A percentile compares a stretch with the other conserved stretches of the same genome.
Conservation (phyloP, 139 green algal genomes). For the Dunaliella primolecta region DNA sequence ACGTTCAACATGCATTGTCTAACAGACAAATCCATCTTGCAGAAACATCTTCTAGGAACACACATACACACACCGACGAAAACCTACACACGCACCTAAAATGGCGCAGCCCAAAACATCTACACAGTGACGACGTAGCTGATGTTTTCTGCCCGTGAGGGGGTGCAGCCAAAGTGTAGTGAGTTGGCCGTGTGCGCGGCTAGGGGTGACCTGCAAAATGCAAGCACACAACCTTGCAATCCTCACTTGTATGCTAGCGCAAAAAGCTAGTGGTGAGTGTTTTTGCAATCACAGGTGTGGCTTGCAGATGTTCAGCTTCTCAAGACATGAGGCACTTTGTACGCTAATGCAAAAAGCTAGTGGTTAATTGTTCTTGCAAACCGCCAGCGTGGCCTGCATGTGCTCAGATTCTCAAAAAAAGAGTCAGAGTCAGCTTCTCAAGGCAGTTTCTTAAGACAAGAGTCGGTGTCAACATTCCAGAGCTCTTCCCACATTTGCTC, state of each 20-base stretch:
- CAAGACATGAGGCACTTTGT: no score
- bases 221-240: neutral
- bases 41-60: no score
- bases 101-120: neutral
- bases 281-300: neutral
- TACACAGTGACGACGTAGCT: neutral
- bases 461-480: no score
- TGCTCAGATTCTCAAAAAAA: no score
- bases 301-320: neutral
- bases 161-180: neutral
- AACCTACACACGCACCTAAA: neutral
- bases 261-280: neutral
- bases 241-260: neutral
- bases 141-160: neutral
- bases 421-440: no score
- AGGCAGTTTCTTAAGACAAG: no score
- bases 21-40: no score
- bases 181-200: neutral
- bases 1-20: no score
- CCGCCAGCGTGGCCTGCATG: neutral
- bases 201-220: neutral
- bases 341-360: no score
- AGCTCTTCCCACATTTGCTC: no score
- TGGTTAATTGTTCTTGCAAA: neutral
- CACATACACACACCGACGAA: no score